Evolutionary conservation across 441 rosid genomes (phyloP), one percentile per base, ranked within the genome.

Genomic region (Breynia disticha): DNA sequence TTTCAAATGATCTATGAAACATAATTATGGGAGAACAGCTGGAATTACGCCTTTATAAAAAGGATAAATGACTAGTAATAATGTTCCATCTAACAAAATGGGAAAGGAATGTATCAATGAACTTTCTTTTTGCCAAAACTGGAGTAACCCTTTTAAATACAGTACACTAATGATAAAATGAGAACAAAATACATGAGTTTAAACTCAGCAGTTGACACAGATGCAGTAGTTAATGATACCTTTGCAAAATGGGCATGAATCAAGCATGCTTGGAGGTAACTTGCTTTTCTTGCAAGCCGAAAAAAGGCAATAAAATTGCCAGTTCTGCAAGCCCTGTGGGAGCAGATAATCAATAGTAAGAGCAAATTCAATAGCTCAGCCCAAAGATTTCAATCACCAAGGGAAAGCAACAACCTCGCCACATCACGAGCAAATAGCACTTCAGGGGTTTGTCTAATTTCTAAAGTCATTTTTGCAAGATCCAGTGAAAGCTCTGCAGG

Each of bases 221-320:
- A 24, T 24, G 43, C 9, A 39, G 15, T 10, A 39, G 9, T 39
- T 39, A 39, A 47, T 48, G 70, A 49, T 70, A 84, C 97, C 90
- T 89, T 93, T 2, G 96, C 75, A 80, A 93, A 89, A 68, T 89
- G 99, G 67, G 99, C 97, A 72, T 89, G 97, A 95, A 89, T 93
- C 67, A 93, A 71, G 77, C 99, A 93, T 60, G 97, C 95, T 76
- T 93, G 99, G 71, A 89, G 96, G 64, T 81, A 89, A 68, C 78
- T 84, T 55, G 96, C 95, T 73, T 80, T 81, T 67, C 91, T 79
- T 44, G 95, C 95, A 46, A 86, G 97, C 61, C 96, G 83, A 66
- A 93, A 93, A 73, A 93, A 93, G 63, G 82, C 79, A 52, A 93
- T 73, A 67, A 75, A 89, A 60, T 93, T 89, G 55, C 95, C 88